Conservation (phyloP, 2,329 filamentous ascomycete genomes). For the Pseudopyricularia javanii region DNA sequence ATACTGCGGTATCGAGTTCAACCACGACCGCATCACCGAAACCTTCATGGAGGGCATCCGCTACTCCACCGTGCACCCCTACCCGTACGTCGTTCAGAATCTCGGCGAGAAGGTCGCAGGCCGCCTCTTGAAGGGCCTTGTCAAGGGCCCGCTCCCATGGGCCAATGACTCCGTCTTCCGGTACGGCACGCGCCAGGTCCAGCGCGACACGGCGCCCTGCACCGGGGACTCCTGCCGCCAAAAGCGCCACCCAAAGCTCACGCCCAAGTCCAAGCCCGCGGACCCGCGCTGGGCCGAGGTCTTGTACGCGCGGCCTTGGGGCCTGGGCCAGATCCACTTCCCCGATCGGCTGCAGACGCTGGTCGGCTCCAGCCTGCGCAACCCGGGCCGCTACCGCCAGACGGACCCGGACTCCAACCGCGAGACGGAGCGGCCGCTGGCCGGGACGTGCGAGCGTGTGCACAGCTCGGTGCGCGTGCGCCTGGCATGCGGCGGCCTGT, state of each 20-base stretch:
- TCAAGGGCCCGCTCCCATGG: slow-evolving; percentile 9
- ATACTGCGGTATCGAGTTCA: slow-evolving; percentile 17
- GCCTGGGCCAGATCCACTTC: slow-evolving; percentile 14
- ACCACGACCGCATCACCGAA: slow-evolving; percentile 23
- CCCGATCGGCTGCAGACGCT: slow-evolving; percentile 13
- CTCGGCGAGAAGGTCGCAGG: background rate
- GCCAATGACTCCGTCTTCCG: slow-evolving; percentile 15
- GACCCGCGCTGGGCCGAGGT: slow-evolving; percentile 6
- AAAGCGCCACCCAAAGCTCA: slow-evolving; percentile 6
- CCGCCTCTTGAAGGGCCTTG: background rate
- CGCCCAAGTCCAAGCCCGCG: slow-evolving; percentile 5
- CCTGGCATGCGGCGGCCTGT: slow-evolving; percentile 14
- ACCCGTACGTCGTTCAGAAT: slow-evolving; percentile 12
- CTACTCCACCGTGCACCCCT: slow-evolving; percentile 19
- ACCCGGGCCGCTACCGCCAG: slow-evolving; percentile 22
- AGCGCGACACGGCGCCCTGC: slow-evolving; percentile 13
- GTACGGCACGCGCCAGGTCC: slow-evolving; percentile 2
- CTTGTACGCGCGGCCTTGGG: slow-evolving; percentile 15
- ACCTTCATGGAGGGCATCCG: slow-evolving; percentile 15
- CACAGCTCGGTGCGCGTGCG: slow-evolving; percentile 17
- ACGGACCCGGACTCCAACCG: slow-evolving; percentile 23
- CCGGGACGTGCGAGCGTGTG: slow-evolving; percentile 24
- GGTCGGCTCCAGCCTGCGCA: slow-evolving; percentile 15
- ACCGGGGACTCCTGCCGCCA: slow-evolving; percentile 7
- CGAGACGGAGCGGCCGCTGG: slow-evolving; percentile 20